Evolutionary conservation across 176 grass and related monocot genomes (phyloP).

Genomic region (Bothriochloa decipiens): DNA sequence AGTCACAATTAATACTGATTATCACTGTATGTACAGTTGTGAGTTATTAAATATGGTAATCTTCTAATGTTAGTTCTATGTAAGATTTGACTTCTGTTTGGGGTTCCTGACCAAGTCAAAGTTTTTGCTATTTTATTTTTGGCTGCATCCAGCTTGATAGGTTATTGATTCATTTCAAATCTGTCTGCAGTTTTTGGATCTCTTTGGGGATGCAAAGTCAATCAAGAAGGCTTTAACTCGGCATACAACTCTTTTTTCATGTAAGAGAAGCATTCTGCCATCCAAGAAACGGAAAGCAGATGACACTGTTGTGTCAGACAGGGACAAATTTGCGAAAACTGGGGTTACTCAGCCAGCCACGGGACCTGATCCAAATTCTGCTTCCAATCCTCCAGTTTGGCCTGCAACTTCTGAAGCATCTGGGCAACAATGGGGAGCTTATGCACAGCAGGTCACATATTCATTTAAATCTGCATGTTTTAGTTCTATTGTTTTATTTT

Average conservation of each 20-base stretch:
- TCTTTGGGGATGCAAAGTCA: slow-evolving; percentile 84
- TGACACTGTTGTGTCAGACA: slow-evolving; percentile 68
- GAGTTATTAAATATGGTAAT: background rate
- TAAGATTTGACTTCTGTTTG: background rate
- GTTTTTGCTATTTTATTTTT: background rate
- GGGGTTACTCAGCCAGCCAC: slow-evolving; percentile 52
- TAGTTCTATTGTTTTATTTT: background rate
- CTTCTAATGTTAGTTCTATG: background rate
- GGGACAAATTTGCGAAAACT: slow-evolving; percentile 70
- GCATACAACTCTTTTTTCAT: slow-evolving; percentile 70
- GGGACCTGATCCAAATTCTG: slow-evolving; percentile 67
- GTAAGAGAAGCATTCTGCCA: slow-evolving; percentile 61
- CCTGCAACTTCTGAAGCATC: slow-evolving; percentile 54
- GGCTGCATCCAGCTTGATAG: background rate
- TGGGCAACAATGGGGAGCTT: slow-evolving; percentile 69
- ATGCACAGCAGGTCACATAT: slow-evolving; percentile 62
- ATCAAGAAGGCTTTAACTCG: slow-evolving; percentile 80
- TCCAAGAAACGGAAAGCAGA: slow-evolving; percentile 89
- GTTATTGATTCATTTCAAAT: slow-evolving; percentile 34
- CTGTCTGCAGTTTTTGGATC: slow-evolving; percentile 81
- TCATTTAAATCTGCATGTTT: slow-evolving; percentile 20
- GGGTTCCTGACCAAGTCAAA: background rate
- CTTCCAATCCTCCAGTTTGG: slow-evolving; percentile 64
- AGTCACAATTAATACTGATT: background rate
- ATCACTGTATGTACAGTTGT: background rate